These are phyloP conservation scores for Tylopilus balloui DNA, from an alignment of 768 basidiomycete genomes.

Conservation along the genomic window DNA sequence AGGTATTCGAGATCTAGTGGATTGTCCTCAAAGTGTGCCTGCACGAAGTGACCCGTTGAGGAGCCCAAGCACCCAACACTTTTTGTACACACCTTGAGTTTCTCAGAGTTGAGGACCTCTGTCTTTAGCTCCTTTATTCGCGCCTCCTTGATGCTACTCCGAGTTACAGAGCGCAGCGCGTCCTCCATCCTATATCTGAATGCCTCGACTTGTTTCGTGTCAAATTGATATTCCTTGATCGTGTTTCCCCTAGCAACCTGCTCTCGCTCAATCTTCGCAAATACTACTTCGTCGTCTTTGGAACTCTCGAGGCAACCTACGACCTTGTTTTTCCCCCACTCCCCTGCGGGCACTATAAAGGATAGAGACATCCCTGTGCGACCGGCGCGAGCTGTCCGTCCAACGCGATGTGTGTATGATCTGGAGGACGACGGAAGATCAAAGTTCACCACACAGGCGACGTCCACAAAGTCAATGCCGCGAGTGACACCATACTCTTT, in stretches of 20 bases:
- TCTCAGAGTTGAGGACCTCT: constrained; percentile 93
- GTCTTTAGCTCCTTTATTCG: constrained; percentile 88
- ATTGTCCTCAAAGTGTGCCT: constrained; percentile 99
- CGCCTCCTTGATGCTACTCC: constrained; percentile 83
- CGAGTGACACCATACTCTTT: constrained; percentile 92
- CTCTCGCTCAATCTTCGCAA: constrained; percentile 71
- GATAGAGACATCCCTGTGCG: constrained; percentile 89
- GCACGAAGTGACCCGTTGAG: constrained; percentile 6
- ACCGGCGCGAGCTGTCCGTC: constrained; percentile 94
- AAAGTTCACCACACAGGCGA: constrained; percentile 96
- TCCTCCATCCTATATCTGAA: constrained; percentile 99
- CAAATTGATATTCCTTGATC: constrained; percentile 87
- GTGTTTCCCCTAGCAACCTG: constrained; percentile 55
- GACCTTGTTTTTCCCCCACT: constrained; percentile 72
- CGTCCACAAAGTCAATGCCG: constrained; percentile 95
- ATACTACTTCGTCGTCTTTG: constrained; percentile 59
- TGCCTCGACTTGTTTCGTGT: constrained; percentile 93
- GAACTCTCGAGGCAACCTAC: constrained; percentile 68
- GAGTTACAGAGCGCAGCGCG: constrained; percentile 83
- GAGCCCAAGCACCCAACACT: background rate
- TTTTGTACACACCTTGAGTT: constrained; percentile 70
- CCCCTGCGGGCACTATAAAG: constrained; percentile 67
- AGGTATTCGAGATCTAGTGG: constrained; percentile 89
- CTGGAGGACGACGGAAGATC: constrained; percentile 87
- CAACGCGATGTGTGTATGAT: constrained; percentile 93